Percentiles rank a stretch among this genome's conserved stretches.
Conservation (phyloP, 805 yeast genomes). For the Saccharomycopsis capsularis region DNA sequence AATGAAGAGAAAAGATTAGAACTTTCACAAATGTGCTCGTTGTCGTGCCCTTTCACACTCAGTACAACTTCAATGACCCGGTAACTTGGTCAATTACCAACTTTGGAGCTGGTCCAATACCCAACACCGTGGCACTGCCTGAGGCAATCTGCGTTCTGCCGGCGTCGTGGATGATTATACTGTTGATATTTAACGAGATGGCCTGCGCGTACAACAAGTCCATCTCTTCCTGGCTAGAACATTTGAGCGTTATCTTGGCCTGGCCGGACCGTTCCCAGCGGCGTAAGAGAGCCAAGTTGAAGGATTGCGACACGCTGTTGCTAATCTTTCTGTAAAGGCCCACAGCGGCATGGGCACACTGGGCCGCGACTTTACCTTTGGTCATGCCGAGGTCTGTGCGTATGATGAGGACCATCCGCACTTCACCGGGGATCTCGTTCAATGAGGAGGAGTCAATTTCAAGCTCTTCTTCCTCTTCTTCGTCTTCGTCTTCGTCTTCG, state of each 20-base stretch:
- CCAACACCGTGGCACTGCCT: conserved; percentile 94
- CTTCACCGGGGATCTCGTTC: conserved; percentile 70
- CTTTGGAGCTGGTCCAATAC: conserved; percentile 95
- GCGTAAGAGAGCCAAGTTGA: conserved; percentile 54
- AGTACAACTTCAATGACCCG: conserved; percentile 68
- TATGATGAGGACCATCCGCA: conserved; percentile 79
- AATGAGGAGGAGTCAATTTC: conserved; percentile 55
- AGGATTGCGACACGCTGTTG: conserved; percentile 13
- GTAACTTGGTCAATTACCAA: conserved; percentile 74
- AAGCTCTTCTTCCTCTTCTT: conserved; percentile 44
- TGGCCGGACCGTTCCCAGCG: conserved; percentile 86
- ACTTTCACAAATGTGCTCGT: neutral
- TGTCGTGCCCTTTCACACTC: conserved; percentile 8
- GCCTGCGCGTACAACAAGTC: conserved; percentile 76
- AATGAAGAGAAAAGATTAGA: too few species aligned
- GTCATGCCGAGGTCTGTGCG: conserved; percentile 88
- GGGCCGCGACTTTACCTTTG: conserved; percentile 96
- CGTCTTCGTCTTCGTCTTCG: conserved; percentile 32
- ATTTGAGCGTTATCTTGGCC: conserved; percentile 85
- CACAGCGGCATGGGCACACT: conserved; percentile 95
- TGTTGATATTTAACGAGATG: conserved; percentile 67
- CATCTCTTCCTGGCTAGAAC: conserved; percentile 59
- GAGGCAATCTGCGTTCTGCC: conserved; percentile 96
- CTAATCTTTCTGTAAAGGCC: conserved; percentile 59
- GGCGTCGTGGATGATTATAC: conserved; percentile 86